Base-by-base conservation (phyloP, 148 eudicot genomes). In the Persicaria tinctoria region DNA sequence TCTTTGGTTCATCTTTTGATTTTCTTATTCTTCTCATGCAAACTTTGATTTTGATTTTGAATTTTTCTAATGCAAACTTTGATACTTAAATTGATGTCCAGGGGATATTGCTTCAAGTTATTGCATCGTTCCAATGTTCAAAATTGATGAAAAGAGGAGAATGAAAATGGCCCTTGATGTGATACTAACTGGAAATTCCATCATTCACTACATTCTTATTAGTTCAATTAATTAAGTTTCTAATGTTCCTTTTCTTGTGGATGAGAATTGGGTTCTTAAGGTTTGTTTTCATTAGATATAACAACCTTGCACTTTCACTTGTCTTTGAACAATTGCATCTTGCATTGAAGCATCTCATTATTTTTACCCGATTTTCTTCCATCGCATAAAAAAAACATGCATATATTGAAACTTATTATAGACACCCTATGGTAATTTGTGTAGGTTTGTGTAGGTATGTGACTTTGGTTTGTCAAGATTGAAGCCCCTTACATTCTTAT, bases 221-320 rank as follows among this genome's bases (percentile, higher is more conserved):
- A 32, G 70, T 41, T 41, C 17, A n/a, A n/a, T n/a, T n/a, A 64
- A 12, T 64, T 8, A 64, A 64, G 5, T 64, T 4, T 64, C 46
- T 46, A 17, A 9, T 77, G 44, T 45, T 77, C 59, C 60, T 74
- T 81, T 96, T 73, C 97, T 96, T 76, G 99, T 96, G 59, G 97
- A 92, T 82, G 90, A 92, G 77, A 96, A 92, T 56, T 96, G 97
- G 97, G 91, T 76, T 75, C 97, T 96, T 51, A 96, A 96, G 99
- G 99, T 96, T 70, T 69, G 88, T 59, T 77, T 51, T 46, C 53
- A 20, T 18, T 63, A 57, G 55, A 44, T 44, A 69, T 45, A 49
- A 13, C 23, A 47, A 69, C 10, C 45, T 44, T 69, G 8, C 17
- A 8, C 49, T 38, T 51, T 68, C 18, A 6, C 8, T 27, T 56